Evolutionary conservation across 352 stramenopile species (phyloP).

Genomic region (Thraustotheca clavata): DNA sequence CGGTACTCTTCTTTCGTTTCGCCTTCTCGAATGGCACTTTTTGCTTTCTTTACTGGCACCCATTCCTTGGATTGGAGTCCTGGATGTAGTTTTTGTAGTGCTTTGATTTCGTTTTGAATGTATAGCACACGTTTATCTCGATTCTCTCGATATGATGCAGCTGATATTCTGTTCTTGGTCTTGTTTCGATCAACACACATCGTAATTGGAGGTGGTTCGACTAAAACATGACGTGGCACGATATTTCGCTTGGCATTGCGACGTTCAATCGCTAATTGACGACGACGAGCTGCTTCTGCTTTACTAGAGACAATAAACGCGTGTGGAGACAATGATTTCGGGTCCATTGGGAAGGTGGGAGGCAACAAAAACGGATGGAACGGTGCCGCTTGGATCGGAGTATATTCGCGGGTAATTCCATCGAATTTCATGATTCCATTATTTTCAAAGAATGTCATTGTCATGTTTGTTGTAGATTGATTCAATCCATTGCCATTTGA

Average conservation of each 20-base stretch:
- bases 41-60: slow-evolving; percentile 17
- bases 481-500: too few relatives aligned
- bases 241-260: slow-evolving; percentile 19
- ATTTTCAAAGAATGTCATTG: background rate
- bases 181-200: slow-evolving; percentile 20
- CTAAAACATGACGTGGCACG: background rate
- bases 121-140: slow-evolving; percentile 18
- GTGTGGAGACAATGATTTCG: background rate
- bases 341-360: background rate
- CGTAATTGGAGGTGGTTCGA: background rate
- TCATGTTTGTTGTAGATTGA: too few relatives aligned
- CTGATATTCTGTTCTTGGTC: slow-evolving; percentile 22
- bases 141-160: slow-evolving; percentile 21
- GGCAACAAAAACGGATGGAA: slow-evolving; percentile 5
- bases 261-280: slow-evolving; percentile 8
- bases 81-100: slow-evolving; percentile 9
- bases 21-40: slow-evolving; percentile 17
- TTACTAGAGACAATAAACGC: slow-evolving; percentile 6
- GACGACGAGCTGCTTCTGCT: slow-evolving; percentile 13
- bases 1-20: slow-evolving; percentile 19
- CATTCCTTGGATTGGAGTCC: slow-evolving; percentile 5
- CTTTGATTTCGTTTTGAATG: slow-evolving; percentile 13
- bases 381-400: background rate
- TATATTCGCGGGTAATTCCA: background rate
- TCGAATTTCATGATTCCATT: slow-evolving; percentile 15